Conservation (phyloP, 2,329 filamentous ascomycete genomes). For the Clarireedia hainanense region DNA sequence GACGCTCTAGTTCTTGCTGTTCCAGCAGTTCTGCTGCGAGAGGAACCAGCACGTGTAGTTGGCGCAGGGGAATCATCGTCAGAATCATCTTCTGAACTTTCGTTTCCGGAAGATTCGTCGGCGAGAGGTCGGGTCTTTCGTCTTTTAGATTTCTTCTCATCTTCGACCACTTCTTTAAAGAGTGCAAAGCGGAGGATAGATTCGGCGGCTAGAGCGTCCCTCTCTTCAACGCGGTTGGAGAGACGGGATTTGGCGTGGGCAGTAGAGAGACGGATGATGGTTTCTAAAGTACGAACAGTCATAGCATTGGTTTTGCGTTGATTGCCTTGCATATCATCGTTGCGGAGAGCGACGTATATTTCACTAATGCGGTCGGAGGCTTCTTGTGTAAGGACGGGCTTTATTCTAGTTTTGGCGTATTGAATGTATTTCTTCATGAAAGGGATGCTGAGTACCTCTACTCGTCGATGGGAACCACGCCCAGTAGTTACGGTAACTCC, state of each 20-base stretch:
- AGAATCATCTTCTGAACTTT: constrained; percentile 42
- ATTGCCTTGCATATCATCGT: constrained; percentile 92
- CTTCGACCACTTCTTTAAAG: constrained; percentile 87
- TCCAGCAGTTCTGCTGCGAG: constrained; percentile 27
- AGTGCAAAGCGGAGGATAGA: constrained; percentile 86
- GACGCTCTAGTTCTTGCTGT: constrained; percentile 28
- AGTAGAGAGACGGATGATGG: constrained; percentile 93
- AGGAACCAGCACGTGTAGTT: constrained; percentile 23
- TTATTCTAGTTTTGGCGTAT: constrained; percentile 87
- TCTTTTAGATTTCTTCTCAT: constrained; percentile 75
- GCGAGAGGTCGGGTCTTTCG: constrained; percentile 58
- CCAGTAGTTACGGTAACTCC: constrained; percentile 74
- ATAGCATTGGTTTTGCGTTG: constrained; percentile 89
- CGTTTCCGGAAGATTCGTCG: constrained; percentile 52
- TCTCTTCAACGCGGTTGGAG: constrained; percentile 80
- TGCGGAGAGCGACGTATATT: constrained; percentile 85
- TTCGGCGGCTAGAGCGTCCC: constrained; percentile 82
- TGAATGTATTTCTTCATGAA: constrained; percentile 99
- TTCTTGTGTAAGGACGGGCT: constrained; percentile 82
- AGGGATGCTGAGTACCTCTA: constrained; percentile 87
- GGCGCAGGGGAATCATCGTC: constrained; percentile 23
- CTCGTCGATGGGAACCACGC: constrained; percentile 64
- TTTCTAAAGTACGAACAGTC: constrained; percentile 95
- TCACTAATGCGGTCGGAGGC: constrained; percentile 87
- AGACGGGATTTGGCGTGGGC: constrained; percentile 91